Evolutionary conservation across 2,329 filamentous ascomycete genomes (phyloP).

Genomic region (Fusarium pseudoanthophilum): DNA sequence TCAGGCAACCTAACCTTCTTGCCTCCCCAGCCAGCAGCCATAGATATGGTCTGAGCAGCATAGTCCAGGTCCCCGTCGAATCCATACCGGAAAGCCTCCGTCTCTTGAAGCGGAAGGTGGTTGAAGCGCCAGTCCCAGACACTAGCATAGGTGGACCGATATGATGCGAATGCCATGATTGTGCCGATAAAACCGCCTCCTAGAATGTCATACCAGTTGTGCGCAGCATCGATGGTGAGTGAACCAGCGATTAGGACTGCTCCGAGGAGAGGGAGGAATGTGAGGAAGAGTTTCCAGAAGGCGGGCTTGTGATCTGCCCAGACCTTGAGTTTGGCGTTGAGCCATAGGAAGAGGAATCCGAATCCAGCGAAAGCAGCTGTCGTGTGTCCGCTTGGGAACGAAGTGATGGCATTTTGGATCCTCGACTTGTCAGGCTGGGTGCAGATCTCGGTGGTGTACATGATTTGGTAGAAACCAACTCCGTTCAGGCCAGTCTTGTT

Average conservation of each 20-base stretch:
- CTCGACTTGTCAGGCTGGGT: conserved; percentile 62
- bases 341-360: conserved; percentile 72
- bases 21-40: conserved; percentile 44
- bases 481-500: conserved; percentile 54
- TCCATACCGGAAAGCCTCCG: conserved; percentile 47
- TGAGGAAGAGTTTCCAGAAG: conserved; percentile 72
- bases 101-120: conserved; percentile 70
- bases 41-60: conserved; percentile 38
- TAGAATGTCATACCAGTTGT: conserved; percentile 77
- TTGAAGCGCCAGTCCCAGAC: conserved; percentile 76
- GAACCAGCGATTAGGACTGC: conserved; percentile 69
- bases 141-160: conserved; percentile 73
- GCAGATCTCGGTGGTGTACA: conserved; percentile 73
- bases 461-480: conserved; percentile 66
- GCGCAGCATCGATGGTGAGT: conserved; percentile 72
- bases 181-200: conserved; percentile 73
- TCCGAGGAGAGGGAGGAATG: conserved; percentile 68
- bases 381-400: conserved; percentile 75
- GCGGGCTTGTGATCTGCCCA: conserved; percentile 73
- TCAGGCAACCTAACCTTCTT: conserved; percentile 32
- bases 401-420: conserved; percentile 71
- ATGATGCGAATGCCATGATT: conserved; percentile 69
- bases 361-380: conserved; percentile 72
- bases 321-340: conserved; percentile 78
- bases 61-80: conserved; percentile 30